Base-by-base conservation (phyloP, 192 early-diverging fungal genomes). In the Lobosporangium transversale region DNA sequence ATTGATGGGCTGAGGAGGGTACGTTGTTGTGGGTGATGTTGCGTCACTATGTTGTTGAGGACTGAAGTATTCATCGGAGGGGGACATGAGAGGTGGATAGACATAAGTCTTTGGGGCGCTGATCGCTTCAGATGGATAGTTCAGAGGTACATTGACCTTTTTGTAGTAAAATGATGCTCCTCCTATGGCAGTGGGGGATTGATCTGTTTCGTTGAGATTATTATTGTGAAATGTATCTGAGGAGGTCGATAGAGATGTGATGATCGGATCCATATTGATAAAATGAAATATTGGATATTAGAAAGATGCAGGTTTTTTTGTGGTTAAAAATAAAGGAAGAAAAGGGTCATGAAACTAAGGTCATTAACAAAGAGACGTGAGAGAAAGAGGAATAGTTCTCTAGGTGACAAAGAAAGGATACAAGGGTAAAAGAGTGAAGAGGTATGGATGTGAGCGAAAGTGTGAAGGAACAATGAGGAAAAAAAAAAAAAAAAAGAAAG, bases 71-170 rank as follows among this genome's bases (percentile, higher is more conserved):
- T 67, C 53, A 31, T 76, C 64, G 2, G 73, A 76, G 2, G 64
- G 64, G 14, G 73, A 66, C 73, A 76, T 76, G 35, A 62, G 64
- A 31, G 73, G 73, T 2, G 73, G 73, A 53, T 76, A 76, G 37
- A 76, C 40, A 12, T 71, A 71, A 14, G 69, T 23, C 24, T 76
- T 76, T 14, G 63, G 31, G 7, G 56, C 21, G 36, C 29, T 61
- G 53, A 67, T 26, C 5, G 73, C 63, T 7, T 51, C 53, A 27
- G 73, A 61, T 3, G 73, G 73, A 43, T 76, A 76, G 18, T 55
- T 65, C 14, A 76, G 23, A 0, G 73, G 73, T 20, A 76, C 53
- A 21, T 66, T 53, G 51, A 76, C 59, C 24, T 62, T 76, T 23
- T 62, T 66, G 40, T 62, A 76, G 21, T 45, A 27, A 20, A 36